phyloP scores from a whole-genome alignment of 73 alveolate genomes.

The Paramecium primaurelia region DNA sequence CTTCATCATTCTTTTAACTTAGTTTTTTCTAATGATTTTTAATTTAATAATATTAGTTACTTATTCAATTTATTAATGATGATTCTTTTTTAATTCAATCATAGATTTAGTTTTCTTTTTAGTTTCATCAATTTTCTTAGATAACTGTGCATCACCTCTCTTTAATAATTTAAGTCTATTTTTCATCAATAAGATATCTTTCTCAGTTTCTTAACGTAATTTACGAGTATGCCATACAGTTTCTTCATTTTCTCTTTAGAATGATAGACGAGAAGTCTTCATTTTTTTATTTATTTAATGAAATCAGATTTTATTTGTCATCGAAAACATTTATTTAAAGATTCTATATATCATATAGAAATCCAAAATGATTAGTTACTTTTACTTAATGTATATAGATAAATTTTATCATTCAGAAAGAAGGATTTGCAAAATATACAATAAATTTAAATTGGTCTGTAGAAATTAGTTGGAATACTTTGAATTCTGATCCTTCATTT shows the following conservation, averaged over 20 bases:
- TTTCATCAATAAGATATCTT: neutral
- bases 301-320: neutral
- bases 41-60: neutral
- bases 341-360: neutral
- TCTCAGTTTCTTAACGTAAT: neutral
- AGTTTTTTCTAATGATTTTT: neutral
- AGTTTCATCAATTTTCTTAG: conserved; percentile 1
- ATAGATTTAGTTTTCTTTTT: conserved; percentile 19
- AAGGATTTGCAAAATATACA: neutral
- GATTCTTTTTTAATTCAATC: neutral
- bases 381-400: neutral
- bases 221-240: conserved; percentile 29
- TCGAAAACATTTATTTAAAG: neutral
- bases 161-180: conserved; percentile 25
- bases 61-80: neutral
- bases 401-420: neutral
- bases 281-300: neutral
- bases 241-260: neutral
- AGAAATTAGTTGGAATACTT: neutral
- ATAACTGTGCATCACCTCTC: neutral
- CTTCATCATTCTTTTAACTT: neutral
- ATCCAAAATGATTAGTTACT: neutral
- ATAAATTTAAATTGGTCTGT: neutral
- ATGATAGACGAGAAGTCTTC: neutral
- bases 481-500: neutral